These are phyloP conservation scores for Aspergillus heteromorphus DNA, from an alignment of 495 filamentous ascomycete genomes.

Conservation along the genomic window DNA sequence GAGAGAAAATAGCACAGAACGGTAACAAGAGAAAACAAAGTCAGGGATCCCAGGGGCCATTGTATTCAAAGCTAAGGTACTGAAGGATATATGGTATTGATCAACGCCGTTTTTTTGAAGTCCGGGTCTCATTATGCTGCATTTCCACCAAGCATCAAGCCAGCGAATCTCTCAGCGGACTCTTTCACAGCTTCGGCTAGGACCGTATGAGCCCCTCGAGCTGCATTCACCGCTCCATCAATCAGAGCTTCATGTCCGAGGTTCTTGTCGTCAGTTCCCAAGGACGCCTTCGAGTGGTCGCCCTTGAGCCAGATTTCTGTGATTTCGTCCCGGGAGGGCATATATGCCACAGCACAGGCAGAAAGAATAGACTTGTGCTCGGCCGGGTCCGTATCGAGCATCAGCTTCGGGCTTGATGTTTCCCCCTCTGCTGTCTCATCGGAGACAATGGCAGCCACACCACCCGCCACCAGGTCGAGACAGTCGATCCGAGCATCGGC, in stretches of 20 bases:
- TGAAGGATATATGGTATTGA: conserved; percentile 6
- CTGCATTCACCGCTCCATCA: conserved; percentile 61
- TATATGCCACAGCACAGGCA: conserved; percentile 85
- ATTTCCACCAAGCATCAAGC: conserved; percentile 5
- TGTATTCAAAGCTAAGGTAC: background rate
- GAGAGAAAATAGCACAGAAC: background rate
- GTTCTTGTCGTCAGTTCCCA: conserved; percentile 24
- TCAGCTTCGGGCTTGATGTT: conserved; percentile 41
- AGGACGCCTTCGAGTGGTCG: conserved; percentile 41
- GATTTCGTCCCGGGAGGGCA: conserved; percentile 82
- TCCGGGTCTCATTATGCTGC: conserved; percentile 6
- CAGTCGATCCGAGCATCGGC: conserved; percentile 95
- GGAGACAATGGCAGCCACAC: conserved; percentile 74
- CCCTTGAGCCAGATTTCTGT: conserved; percentile 94
- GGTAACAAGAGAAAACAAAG: background rate
- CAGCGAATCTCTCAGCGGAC: conserved; percentile 34
- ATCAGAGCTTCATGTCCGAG: conserved; percentile 49
- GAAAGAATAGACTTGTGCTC: conserved; percentile 68
- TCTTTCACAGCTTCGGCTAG: conserved; percentile 55
- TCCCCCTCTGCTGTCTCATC: conserved; percentile 31
- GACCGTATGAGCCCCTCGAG: conserved; percentile 52
- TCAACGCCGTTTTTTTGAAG: background rate
- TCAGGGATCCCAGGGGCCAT: background rate
- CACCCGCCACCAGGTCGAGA: conserved; percentile 83
- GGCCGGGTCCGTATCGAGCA: conserved; percentile 78